These are phyloP conservation scores for Deuterostichococcus epilithicus DNA, from an alignment of 139 green algal genomes.

Conservation along the genomic window DNA sequence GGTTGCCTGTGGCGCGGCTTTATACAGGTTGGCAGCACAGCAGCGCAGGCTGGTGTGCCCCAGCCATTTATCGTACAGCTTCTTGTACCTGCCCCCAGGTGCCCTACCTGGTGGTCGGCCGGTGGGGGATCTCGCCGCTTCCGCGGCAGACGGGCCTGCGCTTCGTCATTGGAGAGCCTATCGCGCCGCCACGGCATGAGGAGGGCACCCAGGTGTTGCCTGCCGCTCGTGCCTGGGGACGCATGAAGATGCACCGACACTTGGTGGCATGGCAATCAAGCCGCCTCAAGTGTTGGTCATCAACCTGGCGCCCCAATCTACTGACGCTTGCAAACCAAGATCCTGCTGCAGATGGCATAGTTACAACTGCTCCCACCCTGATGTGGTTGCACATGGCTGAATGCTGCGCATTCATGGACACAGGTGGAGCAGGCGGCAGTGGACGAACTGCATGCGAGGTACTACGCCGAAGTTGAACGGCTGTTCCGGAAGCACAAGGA, in stretches of 20 bases:
- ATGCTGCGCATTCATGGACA: not conserved
- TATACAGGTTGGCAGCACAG: too few relatives aligned
- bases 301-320: not conserved
- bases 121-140: conserved; percentile 62
- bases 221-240: not conserved
- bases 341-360: not conserved
- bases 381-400: not conserved
- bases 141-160: conserved; percentile 40
- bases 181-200: conserved; percentile 33
- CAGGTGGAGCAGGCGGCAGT: conserved; percentile 36
- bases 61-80: not conserved
- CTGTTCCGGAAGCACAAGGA: conserved; percentile 45
- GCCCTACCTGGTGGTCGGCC: conserved; percentile 64
- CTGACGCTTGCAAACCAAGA: not conserved
- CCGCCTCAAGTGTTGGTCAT: not conserved
- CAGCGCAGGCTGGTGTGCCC: too few relatives aligned
- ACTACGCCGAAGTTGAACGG: conserved; percentile 45
- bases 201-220: conserved; percentile 7
- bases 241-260: not conserved
- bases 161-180: conserved; percentile 68
- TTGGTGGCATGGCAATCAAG: not conserved
- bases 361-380: not conserved
- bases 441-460: conserved; percentile 45
- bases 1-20: too few relatives aligned
- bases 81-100: conserved; percentile 22